These are phyloP conservation scores for Coffea canephora DNA, from an alignment of 257 asterid genomes.

Conservation along the genomic window DNA sequence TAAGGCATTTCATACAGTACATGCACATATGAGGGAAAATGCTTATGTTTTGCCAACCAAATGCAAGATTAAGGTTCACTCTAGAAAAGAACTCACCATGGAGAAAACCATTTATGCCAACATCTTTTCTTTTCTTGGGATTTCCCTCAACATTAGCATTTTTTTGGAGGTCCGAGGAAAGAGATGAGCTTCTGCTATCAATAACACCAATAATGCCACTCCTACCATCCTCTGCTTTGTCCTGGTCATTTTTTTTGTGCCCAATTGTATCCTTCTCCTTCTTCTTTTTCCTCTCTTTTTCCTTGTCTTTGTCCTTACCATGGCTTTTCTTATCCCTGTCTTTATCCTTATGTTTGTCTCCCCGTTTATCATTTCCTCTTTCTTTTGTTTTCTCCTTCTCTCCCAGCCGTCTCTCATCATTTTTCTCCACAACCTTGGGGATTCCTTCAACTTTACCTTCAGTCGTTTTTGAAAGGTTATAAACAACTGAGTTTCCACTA, in stretches of 20 bases:
- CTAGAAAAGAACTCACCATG: constrained; percentile 56
- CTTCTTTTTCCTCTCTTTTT: constrained; percentile 28
- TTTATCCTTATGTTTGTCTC: constrained; percentile 40
- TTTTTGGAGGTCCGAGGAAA: constrained; percentile 31
- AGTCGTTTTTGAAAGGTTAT: constrained; percentile 21
- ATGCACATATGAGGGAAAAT: no score
- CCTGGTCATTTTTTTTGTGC: constrained; percentile 36
- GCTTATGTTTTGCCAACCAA: neutral
- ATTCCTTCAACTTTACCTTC: constrained; percentile 38
- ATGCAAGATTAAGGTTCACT: neutral
- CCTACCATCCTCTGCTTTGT: constrained; percentile 27
- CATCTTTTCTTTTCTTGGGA: constrained; percentile 55
- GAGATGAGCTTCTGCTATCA: constrained; percentile 21
- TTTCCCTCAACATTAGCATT: constrained; percentile 38
- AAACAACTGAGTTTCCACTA: constrained; percentile 31
- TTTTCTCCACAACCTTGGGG: constrained; percentile 37
- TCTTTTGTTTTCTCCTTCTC: constrained; percentile 43
- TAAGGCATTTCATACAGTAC: neutral
- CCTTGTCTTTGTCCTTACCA: constrained; percentile 40
- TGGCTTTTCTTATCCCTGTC: constrained; percentile 40
- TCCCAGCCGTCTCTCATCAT: constrained; percentile 36
- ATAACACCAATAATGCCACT: constrained; percentile 29
- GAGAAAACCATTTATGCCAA: constrained; percentile 53
- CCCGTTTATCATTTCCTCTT: constrained; percentile 30
- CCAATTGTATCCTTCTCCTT: constrained; percentile 38